A percentile compares a stretch with the other conserved stretches of the same genome.
These are phyloP conservation scores for Podospora anserina DNA, from an alignment of 495 filamentous ascomycete species.

Conservation along the genomic window DNA sequence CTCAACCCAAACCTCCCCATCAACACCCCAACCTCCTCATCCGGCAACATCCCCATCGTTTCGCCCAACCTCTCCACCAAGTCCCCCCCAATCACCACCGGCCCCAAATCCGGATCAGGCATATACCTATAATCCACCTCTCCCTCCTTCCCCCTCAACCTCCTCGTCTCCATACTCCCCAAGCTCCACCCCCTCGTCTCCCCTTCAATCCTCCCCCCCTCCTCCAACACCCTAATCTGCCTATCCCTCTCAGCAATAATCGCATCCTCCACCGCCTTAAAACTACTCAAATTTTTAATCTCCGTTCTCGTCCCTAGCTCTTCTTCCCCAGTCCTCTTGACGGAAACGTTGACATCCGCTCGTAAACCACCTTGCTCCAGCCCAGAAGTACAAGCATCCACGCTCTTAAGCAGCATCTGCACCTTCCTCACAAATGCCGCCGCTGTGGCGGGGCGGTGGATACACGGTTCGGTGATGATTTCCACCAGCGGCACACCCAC, in stretches of 20 bases:
- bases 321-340: constrained; percentile 51
- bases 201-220: constrained; percentile 71
- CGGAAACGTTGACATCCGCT: constrained; percentile 94
- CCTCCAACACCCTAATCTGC: constrained; percentile 77
- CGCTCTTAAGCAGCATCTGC: constrained; percentile 73
- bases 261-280: constrained; percentile 92
- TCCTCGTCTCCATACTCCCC: constrained; percentile 70
- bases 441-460: constrained; percentile 79
- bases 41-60: constrained; percentile 65
- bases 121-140: constrained; percentile 98
- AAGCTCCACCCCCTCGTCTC: constrained; percentile 95
- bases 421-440: constrained; percentile 86
- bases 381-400: constrained; percentile 77
- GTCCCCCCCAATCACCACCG: constrained; percentile 69
- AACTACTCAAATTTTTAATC: constrained; percentile 95
- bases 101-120: constrained; percentile 89
- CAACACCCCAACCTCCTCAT: constrained; percentile 61
- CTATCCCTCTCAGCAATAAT: constrained; percentile 86
- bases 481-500: constrained; percentile 88
- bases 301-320: constrained; percentile 83
- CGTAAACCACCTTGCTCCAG: constrained; percentile 92
- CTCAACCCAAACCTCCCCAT: constrained; percentile 60
- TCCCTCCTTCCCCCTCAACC: constrained; percentile 87
- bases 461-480: constrained; percentile 86
- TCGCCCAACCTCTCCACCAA: constrained; percentile 59